These are phyloP conservation scores for Rhodocollybia butyracea DNA, from an alignment of 768 basidiomycete genomes.

Conservation along the genomic window DNA sequence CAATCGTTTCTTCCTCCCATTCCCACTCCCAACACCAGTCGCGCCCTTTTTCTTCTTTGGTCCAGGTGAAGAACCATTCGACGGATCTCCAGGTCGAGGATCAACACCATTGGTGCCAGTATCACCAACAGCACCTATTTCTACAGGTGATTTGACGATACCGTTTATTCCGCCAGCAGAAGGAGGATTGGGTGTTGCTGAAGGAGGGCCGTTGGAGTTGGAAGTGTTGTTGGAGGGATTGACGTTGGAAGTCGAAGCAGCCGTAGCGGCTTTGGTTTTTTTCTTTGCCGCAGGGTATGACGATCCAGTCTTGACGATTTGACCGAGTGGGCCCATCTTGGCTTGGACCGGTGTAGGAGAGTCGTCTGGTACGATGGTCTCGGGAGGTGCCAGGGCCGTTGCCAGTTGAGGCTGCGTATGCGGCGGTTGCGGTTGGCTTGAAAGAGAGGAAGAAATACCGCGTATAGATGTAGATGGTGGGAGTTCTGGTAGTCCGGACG, in stretches of 20 bases:
- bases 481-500: background rate
- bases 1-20: conserved; percentile 39
- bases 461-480: background rate
- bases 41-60: conserved; percentile 48
- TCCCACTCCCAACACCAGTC: conserved; percentile 39
- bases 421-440: background rate
- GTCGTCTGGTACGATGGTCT: conserved; percentile 61
- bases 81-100: background rate
- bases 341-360: conserved; percentile 50
- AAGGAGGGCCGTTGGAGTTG: background rate
- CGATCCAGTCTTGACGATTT: conserved; percentile 54
- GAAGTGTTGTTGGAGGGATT: background rate
- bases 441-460: background rate
- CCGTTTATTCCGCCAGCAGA: conserved; percentile 8
- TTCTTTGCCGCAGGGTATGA: conserved; percentile 57
- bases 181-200: background rate
- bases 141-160: conserved; percentile 18
- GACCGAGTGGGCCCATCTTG: conserved; percentile 79
- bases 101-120: conserved; percentile 11
- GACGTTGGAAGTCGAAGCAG: conserved; percentile 7
- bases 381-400: conserved; percentile 11
- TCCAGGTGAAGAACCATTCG: conserved; percentile 15
- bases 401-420: background rate
- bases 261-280: conserved; percentile 32
- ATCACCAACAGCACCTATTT: conserved; percentile 11